Evolutionary conservation across 768 basidiomycete genomes (phyloP).

Genomic region (Boletus speciosus): DNA sequence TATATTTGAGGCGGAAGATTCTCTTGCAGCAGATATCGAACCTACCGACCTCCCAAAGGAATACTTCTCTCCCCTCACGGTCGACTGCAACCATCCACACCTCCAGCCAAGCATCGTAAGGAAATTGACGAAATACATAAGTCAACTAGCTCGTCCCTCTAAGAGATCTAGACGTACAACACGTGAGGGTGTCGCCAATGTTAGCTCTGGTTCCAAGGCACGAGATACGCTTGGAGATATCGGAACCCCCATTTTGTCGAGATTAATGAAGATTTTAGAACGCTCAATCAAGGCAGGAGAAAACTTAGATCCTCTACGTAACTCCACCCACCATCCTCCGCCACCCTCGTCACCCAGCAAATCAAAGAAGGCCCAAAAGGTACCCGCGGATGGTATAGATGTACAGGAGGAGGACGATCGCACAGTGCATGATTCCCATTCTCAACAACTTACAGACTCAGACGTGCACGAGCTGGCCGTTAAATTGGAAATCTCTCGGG

Average conservation of each 20-base stretch:
- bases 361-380: constrained; percentile 48
- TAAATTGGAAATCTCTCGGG: constrained; percentile 57
- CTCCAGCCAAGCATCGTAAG: constrained; percentile 55
- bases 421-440: constrained; percentile 4
- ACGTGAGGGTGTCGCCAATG: constrained; percentile 34
- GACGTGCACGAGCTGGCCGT: constrained; percentile 51
- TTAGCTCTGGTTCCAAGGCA: constrained; percentile 37
- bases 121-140: constrained; percentile 69
- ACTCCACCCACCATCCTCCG: constrained; percentile 21
- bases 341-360: constrained; percentile 37
- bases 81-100: constrained; percentile 56
- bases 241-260: constrained; percentile 56
- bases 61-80: constrained; percentile 61
- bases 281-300: constrained; percentile 75
- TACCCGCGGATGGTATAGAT: not conserved
- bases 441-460: constrained; percentile 38
- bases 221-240: constrained; percentile 65
- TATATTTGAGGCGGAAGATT: constrained; percentile 79
- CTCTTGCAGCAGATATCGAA: constrained; percentile 54
- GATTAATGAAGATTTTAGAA: constrained; percentile 75
- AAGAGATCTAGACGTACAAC: constrained; percentile 59
- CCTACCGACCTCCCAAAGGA: constrained; percentile 50
- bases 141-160: constrained; percentile 61
- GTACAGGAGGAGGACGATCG: not conserved
- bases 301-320: constrained; percentile 66